Evolutionary conservation across 768 basidiomycete species (phyloP).

Genomic region (Cystofilobasidium bisporidii): DNA sequence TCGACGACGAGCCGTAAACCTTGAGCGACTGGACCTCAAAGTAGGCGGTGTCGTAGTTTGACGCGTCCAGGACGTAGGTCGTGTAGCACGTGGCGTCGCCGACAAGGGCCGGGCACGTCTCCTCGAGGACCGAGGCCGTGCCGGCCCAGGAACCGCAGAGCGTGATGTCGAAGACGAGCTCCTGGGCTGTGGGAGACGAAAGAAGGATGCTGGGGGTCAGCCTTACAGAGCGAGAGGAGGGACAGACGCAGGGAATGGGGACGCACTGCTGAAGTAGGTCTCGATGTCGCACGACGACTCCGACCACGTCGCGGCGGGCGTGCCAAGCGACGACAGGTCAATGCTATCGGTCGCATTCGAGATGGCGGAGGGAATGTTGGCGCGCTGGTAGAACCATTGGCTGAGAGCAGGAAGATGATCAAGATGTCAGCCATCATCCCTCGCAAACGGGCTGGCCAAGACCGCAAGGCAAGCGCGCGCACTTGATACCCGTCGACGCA

Average conservation of each 20-base stretch:
- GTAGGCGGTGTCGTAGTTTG: constrained; percentile 57
- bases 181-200: constrained; percentile 54
- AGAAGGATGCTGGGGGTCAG: not conserved
- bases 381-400: constrained; percentile 54
- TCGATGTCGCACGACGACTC: constrained; percentile 48
- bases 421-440: no score
- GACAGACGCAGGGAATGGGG: constrained; percentile 38
- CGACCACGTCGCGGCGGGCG: constrained; percentile 62
- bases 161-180: constrained; percentile 65
- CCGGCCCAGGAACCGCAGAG: constrained; percentile 53
- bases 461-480: not conserved
- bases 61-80: constrained; percentile 49
- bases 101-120: constrained; percentile 37
- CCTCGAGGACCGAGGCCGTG: constrained; percentile 45
- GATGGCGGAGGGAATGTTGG: constrained; percentile 27
- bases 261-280: constrained; percentile 38
- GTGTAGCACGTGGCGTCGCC: constrained; percentile 52
- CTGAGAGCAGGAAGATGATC: constrained; percentile 35
- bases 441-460: no score
- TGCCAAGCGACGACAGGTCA: constrained; percentile 42
- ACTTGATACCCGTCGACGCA: constrained; percentile 50
- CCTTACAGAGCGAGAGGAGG: constrained; percentile 24
- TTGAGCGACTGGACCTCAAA: constrained; percentile 63
- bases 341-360: constrained; percentile 18
- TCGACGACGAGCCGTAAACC: constrained; percentile 39